Evolutionary conservation across 2,329 filamentous ascomycete genomes (phyloP), one percentile per base, ranked within the genome.

Genomic region (Fusarium incarnatum): DNA sequence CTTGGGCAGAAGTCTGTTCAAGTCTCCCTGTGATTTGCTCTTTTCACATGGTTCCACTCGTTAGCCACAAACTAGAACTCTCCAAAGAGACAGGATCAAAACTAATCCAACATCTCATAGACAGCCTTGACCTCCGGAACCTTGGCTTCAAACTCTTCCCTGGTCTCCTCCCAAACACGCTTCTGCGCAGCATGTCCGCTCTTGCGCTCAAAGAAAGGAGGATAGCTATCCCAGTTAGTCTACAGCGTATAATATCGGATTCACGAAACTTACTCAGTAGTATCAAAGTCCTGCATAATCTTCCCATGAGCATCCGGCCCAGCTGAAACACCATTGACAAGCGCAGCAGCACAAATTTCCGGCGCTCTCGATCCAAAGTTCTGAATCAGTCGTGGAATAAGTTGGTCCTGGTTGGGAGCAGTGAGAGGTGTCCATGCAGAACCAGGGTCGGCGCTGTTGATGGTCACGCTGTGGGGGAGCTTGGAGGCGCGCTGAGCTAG

Each of bases 401-500:
- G 67, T 60, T 79, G 78, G 7, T 67, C 60, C 55, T 79, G 77
- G 63, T 80, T 80, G 0, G 79, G 78, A 22, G 73, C 75, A 7
- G 79, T 81, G 27, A 81, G 78, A 4, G 78, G 76, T 2, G 79
- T 81, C 79, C 79, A 81, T 8, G 79, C 79, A 0, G 79, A 80
- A 0, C 79, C 79, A 2, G 79, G 79, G 42, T 81, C 79, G 5
- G 79, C 79, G 64, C 79, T 81, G 67, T 79, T 81, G 66, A 81
- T 76, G 8, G 79, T 81, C 10, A 80, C 76, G 13, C 72, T 78
- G 48, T 37, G 70, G 8, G 70, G 48, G n/a, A 60, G 67, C 27
- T 73, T 75, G 11, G 57, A 56, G 6, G 40, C 73, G 3, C 78
- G 73, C 7, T 72, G 59, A 8, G 79, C 78, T 6, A 81, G 76